Evolutionary conservation across 176 grass and related monocot species (phyloP).

Genomic region (Oryza rufipogon): DNA sequence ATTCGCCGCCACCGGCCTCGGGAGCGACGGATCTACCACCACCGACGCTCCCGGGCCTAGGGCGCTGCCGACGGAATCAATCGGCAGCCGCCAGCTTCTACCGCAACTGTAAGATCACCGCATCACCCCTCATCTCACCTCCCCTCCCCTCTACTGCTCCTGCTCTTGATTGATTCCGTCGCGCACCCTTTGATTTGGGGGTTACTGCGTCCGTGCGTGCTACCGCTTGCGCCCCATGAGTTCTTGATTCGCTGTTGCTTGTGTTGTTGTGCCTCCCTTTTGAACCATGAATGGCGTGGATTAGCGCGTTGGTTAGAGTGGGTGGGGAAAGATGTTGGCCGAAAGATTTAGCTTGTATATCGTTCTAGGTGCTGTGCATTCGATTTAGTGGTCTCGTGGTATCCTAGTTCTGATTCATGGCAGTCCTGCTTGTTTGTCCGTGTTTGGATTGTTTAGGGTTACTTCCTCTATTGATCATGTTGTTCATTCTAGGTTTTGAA

Average conservation of each 20-base stretch:
- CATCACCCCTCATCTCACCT: neutral
- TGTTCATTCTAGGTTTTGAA: neutral
- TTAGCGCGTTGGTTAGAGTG: neutral
- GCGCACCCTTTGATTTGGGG: constrained; percentile 3
- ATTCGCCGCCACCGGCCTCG: no score
- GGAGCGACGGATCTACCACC: no score
- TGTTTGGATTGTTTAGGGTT: neutral
- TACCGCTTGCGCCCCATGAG: neutral
- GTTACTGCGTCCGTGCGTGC: no score
- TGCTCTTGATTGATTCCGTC: neutral
- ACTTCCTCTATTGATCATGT: neutral
- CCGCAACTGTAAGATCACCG: constrained; percentile 58
- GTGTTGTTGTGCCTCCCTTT: neutral
- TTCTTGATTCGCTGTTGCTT: neutral
- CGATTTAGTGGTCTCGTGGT: neutral
- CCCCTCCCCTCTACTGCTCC: neutral
- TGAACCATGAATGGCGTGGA: neutral
- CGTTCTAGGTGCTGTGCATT: neutral
- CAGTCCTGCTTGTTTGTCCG: neutral
- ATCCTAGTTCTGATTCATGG: neutral
- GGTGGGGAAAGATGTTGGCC: neutral
- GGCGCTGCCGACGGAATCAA: no score
- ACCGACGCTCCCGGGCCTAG: no score
- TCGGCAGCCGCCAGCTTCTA: constrained; percentile 48
- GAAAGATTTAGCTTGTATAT: neutral